A percentile compares a stretch with the other conserved stretches of the same genome.
phyloP scores from a whole-genome alignment of 2,329 filamentous ascomycete species.

The Calonectria fujianensis region DNA sequence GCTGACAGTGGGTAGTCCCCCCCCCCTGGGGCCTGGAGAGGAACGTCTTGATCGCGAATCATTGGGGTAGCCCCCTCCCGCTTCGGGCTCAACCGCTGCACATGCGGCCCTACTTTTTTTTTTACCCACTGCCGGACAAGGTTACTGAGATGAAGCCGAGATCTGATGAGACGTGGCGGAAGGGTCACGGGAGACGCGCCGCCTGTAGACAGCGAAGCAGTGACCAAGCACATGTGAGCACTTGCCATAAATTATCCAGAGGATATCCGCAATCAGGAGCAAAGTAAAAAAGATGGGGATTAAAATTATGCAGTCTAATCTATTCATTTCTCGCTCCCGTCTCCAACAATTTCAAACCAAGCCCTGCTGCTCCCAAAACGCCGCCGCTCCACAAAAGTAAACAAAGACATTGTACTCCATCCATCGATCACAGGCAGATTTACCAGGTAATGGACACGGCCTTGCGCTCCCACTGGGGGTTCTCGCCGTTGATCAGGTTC shows the following conservation, averaged over 20 bases:
- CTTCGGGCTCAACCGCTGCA: conserved; percentile 12
- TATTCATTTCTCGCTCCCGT: not conserved
- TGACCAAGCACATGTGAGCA: not conserved
- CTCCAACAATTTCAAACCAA: not conserved
- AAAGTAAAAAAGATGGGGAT: not conserved
- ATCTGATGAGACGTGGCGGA: not conserved
- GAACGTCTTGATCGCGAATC: not conserved
- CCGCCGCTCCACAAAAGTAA: conserved; percentile 14
- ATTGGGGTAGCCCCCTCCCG: conserved; percentile 2
- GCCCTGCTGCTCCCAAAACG: conserved; percentile 2
- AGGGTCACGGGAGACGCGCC: not conserved
- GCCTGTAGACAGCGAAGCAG: not conserved
- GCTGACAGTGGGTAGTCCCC: conserved; percentile 13
- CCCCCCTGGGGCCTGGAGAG: not conserved
- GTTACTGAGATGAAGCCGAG: not conserved
- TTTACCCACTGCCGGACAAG: not conserved
- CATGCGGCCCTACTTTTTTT: not conserved
- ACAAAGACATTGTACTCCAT: not conserved
- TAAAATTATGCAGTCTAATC: conserved; percentile 1
- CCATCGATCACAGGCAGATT: not conserved
- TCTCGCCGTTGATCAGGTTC: conserved; percentile 55
- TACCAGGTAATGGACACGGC: conserved; percentile 57
- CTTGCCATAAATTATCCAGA: not conserved
- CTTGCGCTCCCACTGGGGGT: conserved; percentile 53
- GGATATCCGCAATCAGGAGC: not conserved